phyloP scores from a whole-genome alignment of 1,284 basidiomycete species.

The Leucoagaricus sp. region DNA sequence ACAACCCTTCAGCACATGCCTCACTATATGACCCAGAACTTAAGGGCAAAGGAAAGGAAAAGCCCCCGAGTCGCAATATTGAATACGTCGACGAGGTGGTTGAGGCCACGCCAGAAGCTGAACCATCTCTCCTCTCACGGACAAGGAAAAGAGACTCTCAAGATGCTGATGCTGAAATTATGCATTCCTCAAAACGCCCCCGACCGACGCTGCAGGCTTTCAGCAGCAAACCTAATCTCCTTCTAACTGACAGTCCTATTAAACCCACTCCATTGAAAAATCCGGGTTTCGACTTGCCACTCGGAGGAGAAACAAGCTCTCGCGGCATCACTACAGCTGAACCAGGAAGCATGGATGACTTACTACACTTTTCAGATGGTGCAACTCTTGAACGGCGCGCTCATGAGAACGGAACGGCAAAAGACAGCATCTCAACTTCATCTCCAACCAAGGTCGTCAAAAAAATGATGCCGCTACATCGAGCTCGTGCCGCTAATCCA shows the following conservation, averaged over 20 bases:
- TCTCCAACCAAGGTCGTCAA: background rate
- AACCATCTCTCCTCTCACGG: background rate
- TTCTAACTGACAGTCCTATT: constrained; percentile 3
- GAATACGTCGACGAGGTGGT: background rate
- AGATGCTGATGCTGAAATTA: background rate
- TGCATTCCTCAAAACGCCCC: constrained; percentile 4
- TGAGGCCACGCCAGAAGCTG: background rate
- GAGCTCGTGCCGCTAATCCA: constrained; percentile 49
- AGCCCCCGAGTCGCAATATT: background rate
- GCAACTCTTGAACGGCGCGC: background rate
- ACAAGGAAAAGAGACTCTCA: constrained; percentile 4
- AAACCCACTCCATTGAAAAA: background rate
- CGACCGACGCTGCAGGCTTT: constrained; percentile 2
- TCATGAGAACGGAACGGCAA: background rate
- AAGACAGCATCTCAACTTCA: background rate
- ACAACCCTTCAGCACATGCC: constrained; percentile 16
- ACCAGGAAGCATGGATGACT: background rate
- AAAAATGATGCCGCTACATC: constrained; percentile 26
- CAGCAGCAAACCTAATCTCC: constrained; percentile 12
- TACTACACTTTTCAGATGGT: background rate
- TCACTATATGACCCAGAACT: background rate
- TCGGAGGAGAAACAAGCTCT: background rate
- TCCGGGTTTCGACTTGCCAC: background rate
- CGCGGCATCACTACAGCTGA: background rate
- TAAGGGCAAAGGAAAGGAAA: constrained; percentile 7